Conservation (phyloP, 2,329 filamentous ascomycete species). For the Fusarium tjaetaba region DNA sequence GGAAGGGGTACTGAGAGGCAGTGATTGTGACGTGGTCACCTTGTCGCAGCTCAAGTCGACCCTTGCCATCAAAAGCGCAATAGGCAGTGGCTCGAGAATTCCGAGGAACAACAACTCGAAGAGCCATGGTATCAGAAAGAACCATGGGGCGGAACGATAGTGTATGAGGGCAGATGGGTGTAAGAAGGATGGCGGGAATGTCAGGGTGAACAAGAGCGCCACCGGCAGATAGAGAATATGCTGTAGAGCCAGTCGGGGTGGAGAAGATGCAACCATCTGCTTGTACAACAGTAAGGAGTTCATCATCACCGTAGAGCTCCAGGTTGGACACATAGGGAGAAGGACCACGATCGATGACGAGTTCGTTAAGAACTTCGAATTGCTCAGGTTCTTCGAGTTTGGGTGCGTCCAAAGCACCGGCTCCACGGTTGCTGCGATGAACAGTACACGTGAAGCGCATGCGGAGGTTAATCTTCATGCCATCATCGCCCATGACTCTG, state of each 20-base stretch:
- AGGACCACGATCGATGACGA: slow-evolving; percentile 97
- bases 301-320: slow-evolving; percentile 94
- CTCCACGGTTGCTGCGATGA: slow-evolving; percentile 71
- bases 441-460: slow-evolving; percentile 99
- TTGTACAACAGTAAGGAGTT: slow-evolving; percentile 93
- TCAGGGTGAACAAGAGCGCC: slow-evolving; percentile 96
- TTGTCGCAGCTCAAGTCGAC: slow-evolving; percentile 89
- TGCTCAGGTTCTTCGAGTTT: slow-evolving; percentile 89
- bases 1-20: slow-evolving; percentile 95
- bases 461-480: slow-evolving; percentile 96
- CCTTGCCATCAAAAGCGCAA: slow-evolving; percentile 97
- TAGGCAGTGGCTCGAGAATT: slow-evolving; percentile 92
- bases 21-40: slow-evolving; percentile 97
- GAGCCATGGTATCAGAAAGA: slow-evolving; percentile 90
- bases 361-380: slow-evolving; percentile 97
- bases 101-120: slow-evolving; percentile 86
- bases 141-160: slow-evolving; percentile 98
- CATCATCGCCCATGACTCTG: slow-evolving; percentile 89
- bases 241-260: slow-evolving; percentile 93
- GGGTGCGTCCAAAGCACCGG: slow-evolving; percentile 56
- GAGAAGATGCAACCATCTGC: slow-evolving; percentile 98
- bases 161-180: slow-evolving; percentile 96
- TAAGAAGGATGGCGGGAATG: slow-evolving; percentile 95
- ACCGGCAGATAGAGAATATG: slow-evolving; percentile 94
- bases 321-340: slow-evolving; percentile 97